phyloP scores from a whole-genome alignment of 179 eudicot species.

The Dionaea muscipula region DNA sequence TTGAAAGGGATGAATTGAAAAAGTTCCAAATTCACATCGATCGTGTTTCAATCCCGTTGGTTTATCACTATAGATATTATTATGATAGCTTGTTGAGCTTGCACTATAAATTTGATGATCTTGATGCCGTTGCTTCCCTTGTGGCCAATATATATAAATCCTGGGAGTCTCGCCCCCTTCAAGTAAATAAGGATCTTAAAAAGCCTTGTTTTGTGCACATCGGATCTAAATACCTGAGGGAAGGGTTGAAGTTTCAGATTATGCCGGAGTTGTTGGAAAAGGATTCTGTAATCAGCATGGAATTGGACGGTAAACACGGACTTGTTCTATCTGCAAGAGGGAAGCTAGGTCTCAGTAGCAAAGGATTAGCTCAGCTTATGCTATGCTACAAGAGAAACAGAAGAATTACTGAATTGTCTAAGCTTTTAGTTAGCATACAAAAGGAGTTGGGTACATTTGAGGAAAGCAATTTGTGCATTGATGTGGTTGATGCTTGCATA shows the following conservation, averaged over 20 bases:
- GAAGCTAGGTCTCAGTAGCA: constrained; percentile 41
- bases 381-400: constrained; percentile 34
- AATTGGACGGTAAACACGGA: constrained; percentile 33
- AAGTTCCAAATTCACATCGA: constrained; percentile 47
- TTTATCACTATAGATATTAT: constrained; percentile 42
- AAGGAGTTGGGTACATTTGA: constrained; percentile 15
- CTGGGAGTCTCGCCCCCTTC: constrained; percentile 18
- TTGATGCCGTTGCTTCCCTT: constrained; percentile 53
- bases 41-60: constrained; percentile 32
- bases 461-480: constrained; percentile 29
- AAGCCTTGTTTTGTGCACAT: constrained; percentile 39
- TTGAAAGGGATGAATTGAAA: constrained; percentile 63
- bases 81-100: constrained; percentile 57
- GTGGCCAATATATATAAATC: constrained; percentile 37
- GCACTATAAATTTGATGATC: constrained; percentile 58
- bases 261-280: constrained; percentile 43
- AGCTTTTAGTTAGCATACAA: constrained; percentile 40
- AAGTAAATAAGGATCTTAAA: constrained; percentile 18
- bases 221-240: constrained; percentile 53
- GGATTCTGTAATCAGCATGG: constrained; percentile 37
- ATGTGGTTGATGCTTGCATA: constrained; percentile 60
- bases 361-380: constrained; percentile 51
- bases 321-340: constrained; percentile 32
- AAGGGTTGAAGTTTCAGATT: constrained; percentile 44
- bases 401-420: constrained; percentile 47